Evolutionary conservation across 2,329 filamentous ascomycete genomes (phyloP).

Genomic region (Ascochyta viciae-villosae): DNA sequence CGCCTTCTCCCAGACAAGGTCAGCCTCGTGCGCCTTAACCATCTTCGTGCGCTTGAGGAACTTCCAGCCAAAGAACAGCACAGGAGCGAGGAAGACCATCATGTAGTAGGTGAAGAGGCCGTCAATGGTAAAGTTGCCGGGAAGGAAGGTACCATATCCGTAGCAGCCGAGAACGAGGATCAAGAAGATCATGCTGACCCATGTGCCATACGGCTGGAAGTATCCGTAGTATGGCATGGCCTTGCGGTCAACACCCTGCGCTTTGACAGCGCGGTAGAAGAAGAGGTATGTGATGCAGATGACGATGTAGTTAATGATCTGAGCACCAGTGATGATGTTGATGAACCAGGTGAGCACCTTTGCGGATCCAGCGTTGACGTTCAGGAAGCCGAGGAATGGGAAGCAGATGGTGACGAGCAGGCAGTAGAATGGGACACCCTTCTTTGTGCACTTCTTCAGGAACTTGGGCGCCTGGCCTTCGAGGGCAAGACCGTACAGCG

Average conservation of each 20-base stretch:
- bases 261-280: constrained; percentile 58
- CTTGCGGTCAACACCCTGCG: constrained; percentile 55
- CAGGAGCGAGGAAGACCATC: constrained; percentile 29
- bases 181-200: constrained; percentile 24
- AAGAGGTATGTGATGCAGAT: constrained; percentile 63
- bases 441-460: constrained; percentile 63
- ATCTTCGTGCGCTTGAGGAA: constrained; percentile 66
- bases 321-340: constrained; percentile 73
- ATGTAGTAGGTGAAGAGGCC: constrained; percentile 57
- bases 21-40: constrained; percentile 47
- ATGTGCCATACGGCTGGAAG: constrained; percentile 28
- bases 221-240: constrained; percentile 56
- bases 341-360: constrained; percentile 78
- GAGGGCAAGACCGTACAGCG: constrained; percentile 58
- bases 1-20: constrained; percentile 54
- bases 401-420: constrained; percentile 71
- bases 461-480: constrained; percentile 60
- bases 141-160: constrained; percentile 51
- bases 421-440: constrained; percentile 74
- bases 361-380: constrained; percentile 69
- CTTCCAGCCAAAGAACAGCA: constrained; percentile 63
- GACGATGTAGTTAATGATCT: constrained; percentile 53
- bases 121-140: constrained; percentile 52
- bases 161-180: constrained; percentile 25
- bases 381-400: constrained; percentile 73